phyloP scores from a whole-genome alignment of 495 filamentous ascomycete species.

The Lasiosphaeria hispida region DNA sequence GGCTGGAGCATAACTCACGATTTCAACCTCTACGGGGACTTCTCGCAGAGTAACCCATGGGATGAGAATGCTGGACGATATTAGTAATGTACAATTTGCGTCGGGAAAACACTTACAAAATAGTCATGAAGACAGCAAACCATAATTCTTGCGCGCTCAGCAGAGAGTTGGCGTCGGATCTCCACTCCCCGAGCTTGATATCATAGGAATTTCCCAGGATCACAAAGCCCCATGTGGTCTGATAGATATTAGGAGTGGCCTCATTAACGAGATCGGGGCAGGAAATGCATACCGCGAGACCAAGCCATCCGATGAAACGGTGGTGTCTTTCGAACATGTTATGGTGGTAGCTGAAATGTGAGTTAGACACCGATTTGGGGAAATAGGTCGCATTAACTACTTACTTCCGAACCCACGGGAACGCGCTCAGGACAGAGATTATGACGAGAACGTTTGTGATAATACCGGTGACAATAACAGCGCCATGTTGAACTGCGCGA shows the following conservation, averaged over 20 bases:
- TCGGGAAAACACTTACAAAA: slow-evolving; percentile 34
- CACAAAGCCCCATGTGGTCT: slow-evolving; percentile 45
- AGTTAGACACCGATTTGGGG: neutral
- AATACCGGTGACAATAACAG: slow-evolving; percentile 41
- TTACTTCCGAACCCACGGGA: slow-evolving; percentile 48
- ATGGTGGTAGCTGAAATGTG: slow-evolving; percentile 31
- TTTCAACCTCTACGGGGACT: slow-evolving; percentile 44
- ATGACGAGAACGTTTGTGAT: slow-evolving; percentile 44
- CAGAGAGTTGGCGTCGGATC: slow-evolving; percentile 33
- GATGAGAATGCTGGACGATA: slow-evolving; percentile 36
- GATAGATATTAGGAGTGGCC: neutral
- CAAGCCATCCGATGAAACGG: slow-evolving; percentile 45
- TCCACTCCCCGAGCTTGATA: slow-evolving; percentile 36
- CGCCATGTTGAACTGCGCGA: slow-evolving; percentile 26
- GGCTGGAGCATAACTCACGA: slow-evolving; percentile 26
- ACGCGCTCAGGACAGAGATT: slow-evolving; percentile 43
- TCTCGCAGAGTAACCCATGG: slow-evolving; percentile 45
- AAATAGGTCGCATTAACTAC: slow-evolving; percentile 9
- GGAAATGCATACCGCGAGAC: slow-evolving; percentile 35
- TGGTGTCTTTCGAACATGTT: slow-evolving; percentile 44
- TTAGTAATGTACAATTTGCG: slow-evolving; percentile 20
- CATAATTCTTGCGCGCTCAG: slow-evolving; percentile 44
- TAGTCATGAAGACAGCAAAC: slow-evolving; percentile 46
- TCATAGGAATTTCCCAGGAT: slow-evolving; percentile 41
- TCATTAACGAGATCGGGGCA: neutral